phyloP scores from a whole-genome alignment of 2,329 filamentous ascomycete species.

The Stagonosporopsis chrysanthemi region DNA sequence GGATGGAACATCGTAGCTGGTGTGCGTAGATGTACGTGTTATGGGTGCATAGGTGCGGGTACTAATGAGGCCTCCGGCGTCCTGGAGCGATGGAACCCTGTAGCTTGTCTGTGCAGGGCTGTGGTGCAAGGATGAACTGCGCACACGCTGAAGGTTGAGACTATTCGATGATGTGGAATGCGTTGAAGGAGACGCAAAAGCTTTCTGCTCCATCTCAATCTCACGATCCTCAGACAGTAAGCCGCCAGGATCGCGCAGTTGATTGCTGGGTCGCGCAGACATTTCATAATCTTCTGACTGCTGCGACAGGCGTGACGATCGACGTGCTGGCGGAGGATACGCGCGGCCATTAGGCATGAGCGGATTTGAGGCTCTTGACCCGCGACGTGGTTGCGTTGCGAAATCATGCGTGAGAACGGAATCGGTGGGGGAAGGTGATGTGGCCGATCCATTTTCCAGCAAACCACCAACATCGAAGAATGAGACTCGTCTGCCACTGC shows the following conservation, averaged over 20 bases:
- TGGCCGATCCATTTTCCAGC: constrained; percentile 61
- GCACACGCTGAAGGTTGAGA: constrained; percentile 19
- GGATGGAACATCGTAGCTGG: constrained; percentile 34
- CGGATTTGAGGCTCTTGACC: constrained; percentile 42
- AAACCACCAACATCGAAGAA: constrained; percentile 88
- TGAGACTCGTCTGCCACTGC: constrained; percentile 67
- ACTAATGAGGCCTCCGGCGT: constrained; percentile 41
- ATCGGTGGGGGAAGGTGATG: constrained; percentile 42
- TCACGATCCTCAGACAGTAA: constrained; percentile 38
- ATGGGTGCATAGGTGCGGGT: constrained; percentile 19
- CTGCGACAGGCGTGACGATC: constrained; percentile 44
- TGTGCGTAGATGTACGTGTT: constrained; percentile 33
- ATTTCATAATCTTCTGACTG: constrained; percentile 46
- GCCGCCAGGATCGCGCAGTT: constrained; percentile 37
- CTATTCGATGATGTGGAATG: constrained; percentile 26
- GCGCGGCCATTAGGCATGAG: constrained; percentile 33
- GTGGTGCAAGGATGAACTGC: constrained; percentile 24
- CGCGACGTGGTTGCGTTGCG: constrained; percentile 42
- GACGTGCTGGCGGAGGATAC: constrained; percentile 36
- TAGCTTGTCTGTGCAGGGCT: constrained; percentile 34
- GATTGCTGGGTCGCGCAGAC: constrained; percentile 29
- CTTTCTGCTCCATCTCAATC: constrained; percentile 24
- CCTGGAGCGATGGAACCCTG: constrained; percentile 38
- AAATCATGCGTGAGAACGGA: constrained; percentile 54
- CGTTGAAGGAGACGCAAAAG: constrained; percentile 21